Evolutionary conservation across 2,329 filamentous ascomycete genomes (phyloP), one percentile per base, ranked within the genome.

Genomic region (Neopestalotiopsis clavispora): DNA sequence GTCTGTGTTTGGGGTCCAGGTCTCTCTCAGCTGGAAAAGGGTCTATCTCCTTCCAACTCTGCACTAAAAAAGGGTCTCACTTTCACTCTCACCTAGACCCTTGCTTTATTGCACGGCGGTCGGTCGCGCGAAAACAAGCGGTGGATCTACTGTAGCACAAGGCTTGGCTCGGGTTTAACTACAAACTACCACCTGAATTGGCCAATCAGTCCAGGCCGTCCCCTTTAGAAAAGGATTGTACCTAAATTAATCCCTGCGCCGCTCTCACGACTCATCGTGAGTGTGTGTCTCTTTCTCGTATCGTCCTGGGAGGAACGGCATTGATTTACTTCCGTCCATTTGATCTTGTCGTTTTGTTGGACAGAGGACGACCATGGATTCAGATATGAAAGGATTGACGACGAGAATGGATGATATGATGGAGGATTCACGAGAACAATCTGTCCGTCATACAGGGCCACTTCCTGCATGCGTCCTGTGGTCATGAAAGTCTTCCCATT

Each of bases 181-280:
- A 59, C 23, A 40, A 13, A 59, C 56, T 45, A 60, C 40, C n/a
- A 58, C 17, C 34, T 32, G 9, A 30, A n/a, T 32, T 62, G 63
- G 32, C 67, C 67, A 69, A 69, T 69, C 28, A 57, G 38, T n/a
- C 4, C 14, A 34, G 34, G 28, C 17, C 38, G 52, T 64, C 63
- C 67, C 63, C 67, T 40, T 56, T 52, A 58, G 62, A 69, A 66
- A 66, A 62, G 67, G 52, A 69, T 49, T 34, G 45, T 30, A 42
- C 67, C 65, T 61, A 66, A 66, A 69, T 63, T 63, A 57, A 69
- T 42, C 63, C 57, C 64, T 49, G 67, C 60, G 67, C 52, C 58
- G 20, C 28, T 69, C 63, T 9, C 17, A 52, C 45, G 45, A 52
- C 45, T 52, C n/a, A 20, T 52, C 45, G 45, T 52, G 45, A 17